These are phyloP conservation scores for Eimeria necatrix DNA, from an alignment of 169 alveolate species.

Conservation along the genomic window DNA sequence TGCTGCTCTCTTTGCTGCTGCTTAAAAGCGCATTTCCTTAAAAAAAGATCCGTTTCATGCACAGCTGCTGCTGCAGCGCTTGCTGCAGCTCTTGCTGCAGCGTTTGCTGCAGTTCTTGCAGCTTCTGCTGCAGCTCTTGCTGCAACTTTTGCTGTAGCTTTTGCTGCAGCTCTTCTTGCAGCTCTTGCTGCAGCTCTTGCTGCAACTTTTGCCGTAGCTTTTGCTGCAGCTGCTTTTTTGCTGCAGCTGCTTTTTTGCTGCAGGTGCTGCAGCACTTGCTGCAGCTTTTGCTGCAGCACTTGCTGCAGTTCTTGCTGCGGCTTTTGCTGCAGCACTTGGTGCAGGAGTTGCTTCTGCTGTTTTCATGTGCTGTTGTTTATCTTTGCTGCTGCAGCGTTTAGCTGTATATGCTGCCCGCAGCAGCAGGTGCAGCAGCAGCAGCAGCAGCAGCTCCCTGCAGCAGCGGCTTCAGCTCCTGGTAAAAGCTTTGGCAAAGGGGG, in stretches of 20 bases:
- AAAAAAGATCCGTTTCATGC: neutral
- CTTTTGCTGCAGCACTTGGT: neutral
- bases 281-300: neutral
- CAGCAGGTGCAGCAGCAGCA: neutral
- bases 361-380: neutral
- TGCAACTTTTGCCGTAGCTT: neutral
- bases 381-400: neutral
- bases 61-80: neutral
- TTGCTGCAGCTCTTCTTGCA: too few species aligned
- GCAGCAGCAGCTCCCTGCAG: slow-evolving; percentile 1
- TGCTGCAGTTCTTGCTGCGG: neutral
- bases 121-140: too few species aligned
- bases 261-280: too few species aligned
- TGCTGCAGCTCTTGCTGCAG: neutral
- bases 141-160: too few species aligned
- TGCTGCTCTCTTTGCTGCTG: neutral
- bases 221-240: neutral
- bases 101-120: too few species aligned
- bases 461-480: neutral
- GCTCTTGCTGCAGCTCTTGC: neutral
- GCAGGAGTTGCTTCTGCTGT: neutral
- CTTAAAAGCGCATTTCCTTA: neutral
- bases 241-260: neutral
- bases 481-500: neutral
- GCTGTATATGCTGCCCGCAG: neutral